Base-by-base conservation (phyloP, 2,329 filamentous ascomycete species). In the Xylariaceae sp. region DNA sequence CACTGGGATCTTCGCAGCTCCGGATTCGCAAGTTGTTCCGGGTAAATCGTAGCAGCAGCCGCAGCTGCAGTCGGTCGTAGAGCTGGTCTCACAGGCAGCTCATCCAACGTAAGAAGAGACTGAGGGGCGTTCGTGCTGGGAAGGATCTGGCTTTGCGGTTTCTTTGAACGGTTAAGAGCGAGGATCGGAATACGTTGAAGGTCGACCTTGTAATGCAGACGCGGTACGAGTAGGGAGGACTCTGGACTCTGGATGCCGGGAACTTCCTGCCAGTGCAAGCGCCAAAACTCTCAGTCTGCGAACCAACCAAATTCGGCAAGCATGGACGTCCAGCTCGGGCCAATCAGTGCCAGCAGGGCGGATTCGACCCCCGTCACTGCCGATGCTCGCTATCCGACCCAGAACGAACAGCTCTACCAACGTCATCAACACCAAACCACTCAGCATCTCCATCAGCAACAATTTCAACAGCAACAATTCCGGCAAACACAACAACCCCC, bases 261-360 rank as follows among this genome's bases (percentile, higher is more conserved):
- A 23, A 50, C 23, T 51, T 35, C 11, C 48, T 18, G 48, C 9
- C 49, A 35, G 11, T 7, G 17, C 49, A 23, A 51, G 13, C 11
- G 49, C 23, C 49, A 51, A 57, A 23, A 57, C 5, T 7, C n/a
- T 4, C 11, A 7, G 23, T 10, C 11, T 17, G 9, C 39, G 47
- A 56, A 30, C 47, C 34, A 23, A 18, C 45, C 17, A 51, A 15
- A 55, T 51, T 59, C 37, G 56, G 54, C 51, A 56, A 63, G 44
- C 52, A 69, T 69, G 67, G 67, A 68, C 39, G 58, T 69, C 23
- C 62, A 69, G 50, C 48, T 64, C 53, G 64, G 64, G 49, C 64
- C 65, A 59, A 66, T 64, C 59, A 61, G 61, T 30, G 57, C 56
- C 50, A 62, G 59, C 58, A 30, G 23, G 23, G n/a, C 51, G 61